Base-by-base conservation (phyloP, 305 asterid genomes). In the Fraxinus latifolia region DNA sequence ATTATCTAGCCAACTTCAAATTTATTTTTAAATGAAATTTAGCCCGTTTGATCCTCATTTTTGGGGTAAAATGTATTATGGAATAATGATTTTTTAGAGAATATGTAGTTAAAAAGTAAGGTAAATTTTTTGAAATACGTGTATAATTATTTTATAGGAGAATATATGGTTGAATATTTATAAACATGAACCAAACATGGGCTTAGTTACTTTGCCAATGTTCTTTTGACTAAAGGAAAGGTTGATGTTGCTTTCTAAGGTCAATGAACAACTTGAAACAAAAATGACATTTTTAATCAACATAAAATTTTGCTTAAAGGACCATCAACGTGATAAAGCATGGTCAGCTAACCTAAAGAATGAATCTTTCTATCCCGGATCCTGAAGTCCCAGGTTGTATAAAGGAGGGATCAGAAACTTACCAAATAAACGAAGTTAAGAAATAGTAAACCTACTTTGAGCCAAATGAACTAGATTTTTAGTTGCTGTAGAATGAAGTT, bases 401-500 rank as follows among this genome's bases (percentile, higher is more conserved):
- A 37, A 37, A 37, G 62, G 62, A 53, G 62, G 62, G 14, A 14
- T 15, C 62, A 53, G 23, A 53, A 53, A 53, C 12, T 42, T 42
- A 55, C 27, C 67, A 17, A 55, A 17, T 17, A 6, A 17, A 53
- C 17, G 1, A 55, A 5, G 11, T 55, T 55, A 47, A 44, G 11
- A 37, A 29, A 21, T 27, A 15, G 23, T 0, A 7, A 21, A 80
- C 89, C 82, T 72, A 84, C 89, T 78, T 67, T 86, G 89, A 60
- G 88, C 76, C 42, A 88, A 83, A 17, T 88, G 89, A 25, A 81
- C 70, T 2, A 86, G 70, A 83, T 84, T 88, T 44, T 74, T 86
- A 33, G 86, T 84, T 23, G 91, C 27, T 1, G 89, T 86, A 55
- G 91, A 15, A 75, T 88, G 89, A 33, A 83, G 84, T 23, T 78